Percentiles rank a stretch among this genome's conserved stretches.
Evolutionary conservation across 164 flowering plant species (phyloP).

Genomic region (Aristolochia fimbriata): DNA sequence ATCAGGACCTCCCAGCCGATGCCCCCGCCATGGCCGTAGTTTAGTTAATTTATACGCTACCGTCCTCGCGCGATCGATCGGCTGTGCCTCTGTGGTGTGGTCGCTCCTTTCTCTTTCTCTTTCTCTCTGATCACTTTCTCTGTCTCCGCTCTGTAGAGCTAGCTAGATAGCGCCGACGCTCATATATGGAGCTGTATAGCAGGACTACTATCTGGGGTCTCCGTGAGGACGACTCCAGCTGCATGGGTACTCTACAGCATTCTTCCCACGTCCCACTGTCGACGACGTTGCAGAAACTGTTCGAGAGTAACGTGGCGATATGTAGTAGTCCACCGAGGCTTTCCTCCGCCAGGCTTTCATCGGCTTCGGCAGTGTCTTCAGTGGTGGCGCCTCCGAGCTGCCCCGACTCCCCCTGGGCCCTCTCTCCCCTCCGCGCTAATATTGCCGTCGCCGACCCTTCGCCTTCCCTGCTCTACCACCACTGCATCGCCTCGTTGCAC

Average conservation of each 20-base stretch:
- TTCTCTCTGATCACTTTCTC: too few relatives aligned
- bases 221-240: neutral
- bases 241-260: neutral
- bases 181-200: neutral
- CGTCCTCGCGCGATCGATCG: too few relatives aligned
- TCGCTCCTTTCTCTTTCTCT: too few relatives aligned
- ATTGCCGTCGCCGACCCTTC: slow-evolving; percentile 9
- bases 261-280: neutral
- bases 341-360: slow-evolving; percentile 1
- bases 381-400: slow-evolving; percentile 4
- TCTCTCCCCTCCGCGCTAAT: slow-evolving; percentile 14
- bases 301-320: slow-evolving; percentile 2
- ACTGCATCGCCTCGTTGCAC: slow-evolving; percentile 31
- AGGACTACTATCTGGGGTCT: neutral
- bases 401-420: slow-evolving; percentile 24
- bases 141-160: too few relatives aligned
- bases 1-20: too few relatives aligned
- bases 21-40: too few relatives aligned
- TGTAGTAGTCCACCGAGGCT: slow-evolving; percentile 4
- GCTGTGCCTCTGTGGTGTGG: too few relatives aligned
- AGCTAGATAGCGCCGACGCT: too few relatives aligned
- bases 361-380: slow-evolving; percentile 2
- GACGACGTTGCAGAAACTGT: neutral
- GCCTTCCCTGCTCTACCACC: slow-evolving; percentile 20
- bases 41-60: too few relatives aligned